These are phyloP conservation scores for Aspergillus neoniger DNA, from an alignment of 2,329 filamentous ascomycete genomes.

Conservation along the genomic window DNA sequence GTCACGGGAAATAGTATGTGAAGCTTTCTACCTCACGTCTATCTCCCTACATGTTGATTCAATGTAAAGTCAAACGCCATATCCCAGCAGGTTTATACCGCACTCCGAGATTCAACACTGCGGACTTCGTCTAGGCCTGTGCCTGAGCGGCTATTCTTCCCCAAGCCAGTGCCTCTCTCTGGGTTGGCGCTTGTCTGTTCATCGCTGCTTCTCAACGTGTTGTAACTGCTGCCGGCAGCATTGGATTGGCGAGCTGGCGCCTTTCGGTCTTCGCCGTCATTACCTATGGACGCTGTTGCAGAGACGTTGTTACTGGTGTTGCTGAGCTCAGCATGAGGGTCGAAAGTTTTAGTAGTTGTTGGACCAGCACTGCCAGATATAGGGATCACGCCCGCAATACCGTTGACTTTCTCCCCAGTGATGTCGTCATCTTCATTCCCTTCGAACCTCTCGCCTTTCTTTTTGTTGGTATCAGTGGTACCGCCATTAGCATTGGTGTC, in stretches of 20 bases:
- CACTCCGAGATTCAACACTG: background rate
- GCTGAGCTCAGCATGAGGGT: background rate
- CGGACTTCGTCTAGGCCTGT: background rate
- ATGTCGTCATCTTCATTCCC: background rate
- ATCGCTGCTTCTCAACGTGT: background rate
- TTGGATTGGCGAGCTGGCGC: background rate
- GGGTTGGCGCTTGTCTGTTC: background rate
- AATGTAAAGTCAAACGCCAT: background rate
- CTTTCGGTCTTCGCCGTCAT: background rate
- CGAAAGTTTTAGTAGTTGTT: slow-evolving; percentile 3
- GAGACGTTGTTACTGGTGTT: background rate
- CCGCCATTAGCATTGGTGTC: background rate
- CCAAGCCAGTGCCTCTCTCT: background rate
- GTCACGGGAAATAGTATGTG: background rate
- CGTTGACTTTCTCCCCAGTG: slow-evolving; percentile 1
- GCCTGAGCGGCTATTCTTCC: background rate
- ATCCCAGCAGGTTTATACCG: background rate
- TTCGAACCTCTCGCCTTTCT: background rate
- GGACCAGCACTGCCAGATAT: slow-evolving; percentile 6
- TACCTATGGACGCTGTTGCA: background rate
- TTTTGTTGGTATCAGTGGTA: background rate
- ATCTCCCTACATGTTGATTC: background rate
- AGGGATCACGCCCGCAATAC: slow-evolving; percentile 4
- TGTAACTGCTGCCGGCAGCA: slow-evolving; percentile 1
- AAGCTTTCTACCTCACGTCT: background rate